Conservation (phyloP, 371 early-diverging fungal genomes). For the Thermomucor indicae-seudaticae region DNA sequence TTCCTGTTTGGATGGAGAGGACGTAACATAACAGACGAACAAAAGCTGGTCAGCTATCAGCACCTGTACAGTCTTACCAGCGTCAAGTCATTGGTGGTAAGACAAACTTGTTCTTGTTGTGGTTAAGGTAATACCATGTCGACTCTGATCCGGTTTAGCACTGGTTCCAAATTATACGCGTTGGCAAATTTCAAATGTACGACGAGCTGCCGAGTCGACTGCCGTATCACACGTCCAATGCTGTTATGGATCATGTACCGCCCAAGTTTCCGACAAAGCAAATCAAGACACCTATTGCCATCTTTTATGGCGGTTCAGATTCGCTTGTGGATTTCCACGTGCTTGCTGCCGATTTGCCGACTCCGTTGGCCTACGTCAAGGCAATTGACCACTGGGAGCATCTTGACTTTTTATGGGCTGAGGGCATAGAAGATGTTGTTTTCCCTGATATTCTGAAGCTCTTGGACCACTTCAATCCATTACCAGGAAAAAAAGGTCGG, state of each 20-base stretch:
- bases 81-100: slow-evolving; percentile 85
- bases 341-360: slow-evolving; percentile 54
- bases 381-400: slow-evolving; percentile 74
- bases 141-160: too few species aligned
- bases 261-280: slow-evolving; percentile 76
- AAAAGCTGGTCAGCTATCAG: slow-evolving; percentile 80
- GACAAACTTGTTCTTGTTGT: slow-evolving; percentile 2
- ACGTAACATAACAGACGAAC: slow-evolving; percentile 63
- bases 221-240: slow-evolving; percentile 48
- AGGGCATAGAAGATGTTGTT: slow-evolving; percentile 45
- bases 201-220: slow-evolving; percentile 77
- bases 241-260: slow-evolving; percentile 52
- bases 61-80: slow-evolving; percentile 89
- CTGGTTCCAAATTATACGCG: slow-evolving; percentile 95
- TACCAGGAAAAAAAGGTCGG: neutral
- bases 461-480: slow-evolving; percentile 34
- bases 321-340: slow-evolving; percentile 74
- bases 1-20: slow-evolving; percentile 89
- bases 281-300: slow-evolving; percentile 80
- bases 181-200: slow-evolving; percentile 87
- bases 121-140: too few species aligned
- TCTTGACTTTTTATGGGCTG: slow-evolving; percentile 79
- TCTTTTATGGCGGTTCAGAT: slow-evolving; percentile 90
- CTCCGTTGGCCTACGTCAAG: slow-evolving; percentile 54
- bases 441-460: slow-evolving; percentile 44